Percentiles rank a stretch among this genome's conserved stretches.
Evolutionary conservation across 192 early-diverging fungal species (phyloP).

Genomic region (Backusella psychrophila): DNA sequence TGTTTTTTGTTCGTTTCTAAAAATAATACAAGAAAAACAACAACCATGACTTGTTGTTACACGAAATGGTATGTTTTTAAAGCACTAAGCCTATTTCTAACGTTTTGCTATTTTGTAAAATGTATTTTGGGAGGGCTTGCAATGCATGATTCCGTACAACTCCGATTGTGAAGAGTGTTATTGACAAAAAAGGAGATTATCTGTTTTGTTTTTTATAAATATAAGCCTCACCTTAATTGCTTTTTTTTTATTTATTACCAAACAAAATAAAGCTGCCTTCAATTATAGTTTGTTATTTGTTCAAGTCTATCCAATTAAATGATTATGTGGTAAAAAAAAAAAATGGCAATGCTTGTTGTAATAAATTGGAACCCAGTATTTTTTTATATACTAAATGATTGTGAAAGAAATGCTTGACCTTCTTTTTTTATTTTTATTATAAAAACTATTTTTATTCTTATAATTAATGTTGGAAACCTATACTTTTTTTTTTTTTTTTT

Average conservation of each 20-base stretch:
- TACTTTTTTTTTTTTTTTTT: not conserved
- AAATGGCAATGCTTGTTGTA: not conserved
- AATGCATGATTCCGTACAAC: not conserved
- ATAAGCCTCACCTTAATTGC: not conserved
- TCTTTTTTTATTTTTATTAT: not conserved
- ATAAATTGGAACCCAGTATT: not conserved
- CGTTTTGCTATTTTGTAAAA: conserved; percentile 1
- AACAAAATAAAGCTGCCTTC: not conserved
- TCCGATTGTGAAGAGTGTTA: not conserved
- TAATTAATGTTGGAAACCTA: not conserved
- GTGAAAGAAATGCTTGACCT: not conserved
- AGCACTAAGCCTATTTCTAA: not conserved
- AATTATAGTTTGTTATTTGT: not conserved
- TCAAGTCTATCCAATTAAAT: not conserved
- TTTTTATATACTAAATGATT: not conserved
- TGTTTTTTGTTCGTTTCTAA: not conserved
- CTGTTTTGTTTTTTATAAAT: not conserved
- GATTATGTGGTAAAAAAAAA: not conserved
- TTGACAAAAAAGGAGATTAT: not conserved
- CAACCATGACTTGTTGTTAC: not conserved
- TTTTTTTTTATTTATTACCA: not conserved
- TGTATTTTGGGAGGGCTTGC: not conserved
- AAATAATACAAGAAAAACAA: not conserved
- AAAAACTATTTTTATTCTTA: not conserved
- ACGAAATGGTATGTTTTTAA: not conserved